Conservation (phyloP, 306 rosid genomes). For the Aeschynomene evenia region DNA sequence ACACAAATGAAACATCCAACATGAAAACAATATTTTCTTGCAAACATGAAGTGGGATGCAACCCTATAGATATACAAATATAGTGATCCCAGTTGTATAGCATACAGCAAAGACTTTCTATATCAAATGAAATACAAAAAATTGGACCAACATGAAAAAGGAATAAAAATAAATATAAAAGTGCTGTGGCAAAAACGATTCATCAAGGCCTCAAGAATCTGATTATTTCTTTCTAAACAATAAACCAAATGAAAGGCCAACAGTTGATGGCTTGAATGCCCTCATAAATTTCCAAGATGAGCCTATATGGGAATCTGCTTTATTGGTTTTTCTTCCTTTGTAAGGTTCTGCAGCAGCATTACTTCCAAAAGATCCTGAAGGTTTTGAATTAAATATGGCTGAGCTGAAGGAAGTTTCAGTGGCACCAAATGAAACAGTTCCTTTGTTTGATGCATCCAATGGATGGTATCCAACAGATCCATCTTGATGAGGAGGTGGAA, state of each 20-base stretch:
- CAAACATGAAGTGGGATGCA: constrained; percentile 23
- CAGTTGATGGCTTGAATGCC: constrained; percentile 66
- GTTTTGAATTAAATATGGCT: constrained; percentile 47
- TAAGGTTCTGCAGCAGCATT: constrained; percentile 50
- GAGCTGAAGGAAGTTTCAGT: constrained; percentile 62
- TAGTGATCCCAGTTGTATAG: constrained; percentile 26
- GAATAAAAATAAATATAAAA: constrained; percentile 22
- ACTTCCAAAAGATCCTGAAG: constrained; percentile 47
- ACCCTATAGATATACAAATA: constrained; percentile 35
- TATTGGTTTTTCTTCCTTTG: constrained; percentile 47
- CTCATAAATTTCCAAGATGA: constrained; percentile 69
- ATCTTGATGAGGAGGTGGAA: constrained; percentile 94
- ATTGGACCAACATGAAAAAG: constrained; percentile 35
- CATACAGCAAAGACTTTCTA: constrained; percentile 31
- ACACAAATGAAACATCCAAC: not conserved
- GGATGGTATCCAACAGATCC: constrained; percentile 84
- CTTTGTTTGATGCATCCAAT: constrained; percentile 53
- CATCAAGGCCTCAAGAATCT: constrained; percentile 13
- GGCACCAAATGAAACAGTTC: constrained; percentile 64
- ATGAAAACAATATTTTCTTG: not conserved
- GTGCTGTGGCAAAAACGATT: constrained; percentile 24
- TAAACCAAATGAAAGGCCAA: constrained; percentile 57
- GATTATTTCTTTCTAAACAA: constrained; percentile 55
- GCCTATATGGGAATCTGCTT: constrained; percentile 40
- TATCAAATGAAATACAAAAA: constrained; percentile 36